A percentile compares a stretch with the other conserved stretches of the same genome.
Evolutionary conservation across 2,329 filamentous ascomycete genomes (phyloP).

Genomic region (Pseudodiploospora longispora): DNA sequence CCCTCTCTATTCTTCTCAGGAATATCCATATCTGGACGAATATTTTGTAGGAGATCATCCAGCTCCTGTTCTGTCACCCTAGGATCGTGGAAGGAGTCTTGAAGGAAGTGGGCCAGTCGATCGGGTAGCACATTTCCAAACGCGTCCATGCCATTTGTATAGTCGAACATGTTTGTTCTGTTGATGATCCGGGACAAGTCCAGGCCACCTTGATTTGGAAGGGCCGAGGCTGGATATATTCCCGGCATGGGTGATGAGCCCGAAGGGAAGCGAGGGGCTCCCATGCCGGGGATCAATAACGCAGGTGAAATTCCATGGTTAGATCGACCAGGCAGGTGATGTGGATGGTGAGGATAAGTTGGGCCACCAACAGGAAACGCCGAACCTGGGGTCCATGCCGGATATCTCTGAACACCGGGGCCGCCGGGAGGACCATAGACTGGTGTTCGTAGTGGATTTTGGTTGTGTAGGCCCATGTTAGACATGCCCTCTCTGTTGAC

Average conservation of each 20-base stretch:
- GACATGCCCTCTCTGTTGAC: too few species aligned
- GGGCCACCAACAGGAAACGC: too few species aligned
- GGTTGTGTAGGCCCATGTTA: too few species aligned
- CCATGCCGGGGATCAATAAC: too few species aligned
- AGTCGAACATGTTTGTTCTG: conserved; percentile 30
- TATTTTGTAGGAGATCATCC: conserved; percentile 61
- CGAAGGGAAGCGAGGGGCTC: too few species aligned
- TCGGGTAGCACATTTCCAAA: conserved; percentile 28
- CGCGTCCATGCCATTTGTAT: conserved; percentile 23
- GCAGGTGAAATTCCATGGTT: too few species aligned
- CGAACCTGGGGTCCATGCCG: too few species aligned
- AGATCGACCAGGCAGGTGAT: too few species aligned
- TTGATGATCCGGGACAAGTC: conserved; percentile 27
- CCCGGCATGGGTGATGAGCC: conserved; percentile 2
- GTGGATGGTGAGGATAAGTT: too few species aligned
- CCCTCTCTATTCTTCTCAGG: conserved; percentile 54
- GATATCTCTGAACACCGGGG: too few species aligned
- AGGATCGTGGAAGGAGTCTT: conserved; percentile 29
- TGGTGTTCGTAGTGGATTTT: too few species aligned
- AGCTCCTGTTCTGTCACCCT: conserved; percentile 52
- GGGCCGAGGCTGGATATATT: not conserved
- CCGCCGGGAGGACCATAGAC: too few species aligned
- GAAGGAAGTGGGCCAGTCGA: conserved; percentile 24
- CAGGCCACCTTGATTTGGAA: conserved; percentile 4
- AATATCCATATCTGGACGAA: conserved; percentile 62